These are phyloP conservation scores for Cordyceps javanica DNA, from an alignment of 2,329 filamentous ascomycete species.

Conservation along the genomic window DNA sequence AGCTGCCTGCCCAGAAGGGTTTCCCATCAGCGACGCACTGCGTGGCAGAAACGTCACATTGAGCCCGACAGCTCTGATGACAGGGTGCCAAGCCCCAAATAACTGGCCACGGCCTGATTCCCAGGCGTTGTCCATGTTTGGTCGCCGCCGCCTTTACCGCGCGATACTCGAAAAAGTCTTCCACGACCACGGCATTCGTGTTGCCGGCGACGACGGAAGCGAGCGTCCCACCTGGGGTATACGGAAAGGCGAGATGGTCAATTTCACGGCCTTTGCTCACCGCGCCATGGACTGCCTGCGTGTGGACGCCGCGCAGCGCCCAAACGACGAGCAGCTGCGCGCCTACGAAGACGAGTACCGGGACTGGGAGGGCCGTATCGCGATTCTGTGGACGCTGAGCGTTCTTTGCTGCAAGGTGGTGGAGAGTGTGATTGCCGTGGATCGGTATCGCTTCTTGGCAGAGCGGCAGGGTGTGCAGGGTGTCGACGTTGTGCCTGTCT, in stretches of 20 bases:
- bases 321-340: constrained; percentile 19
- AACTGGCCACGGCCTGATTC: constrained; percentile 23
- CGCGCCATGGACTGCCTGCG: constrained; percentile 21
- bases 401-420: constrained; percentile 27
- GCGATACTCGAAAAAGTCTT: constrained; percentile 23
- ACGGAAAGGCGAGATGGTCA: constrained; percentile 23
- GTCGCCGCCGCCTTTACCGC: constrained; percentile 22
- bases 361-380: constrained; percentile 20
- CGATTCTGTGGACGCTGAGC: constrained; percentile 27
- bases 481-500: constrained; percentile 23
- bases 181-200: constrained; percentile 20
- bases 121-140: constrained; percentile 17
- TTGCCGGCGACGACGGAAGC: constrained; percentile 6
- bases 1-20: constrained; percentile 29
- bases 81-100: constrained; percentile 27
- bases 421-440: constrained; percentile 26
- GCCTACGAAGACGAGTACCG: constrained; percentile 22
- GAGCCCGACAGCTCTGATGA: constrained; percentile 28
- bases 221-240: constrained; percentile 24
- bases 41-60: constrained; percentile 18
- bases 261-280: constrained; percentile 21
- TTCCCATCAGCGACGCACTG: constrained; percentile 31
- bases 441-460: constrained; percentile 25
- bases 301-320: constrained; percentile 10
- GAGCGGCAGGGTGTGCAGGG: constrained; percentile 17